Percentiles rank a stretch among this genome's conserved stretches.
Evolutionary conservation across 805 yeast genomes (phyloP).

Genomic region (Metschnikowia borealis): DNA sequence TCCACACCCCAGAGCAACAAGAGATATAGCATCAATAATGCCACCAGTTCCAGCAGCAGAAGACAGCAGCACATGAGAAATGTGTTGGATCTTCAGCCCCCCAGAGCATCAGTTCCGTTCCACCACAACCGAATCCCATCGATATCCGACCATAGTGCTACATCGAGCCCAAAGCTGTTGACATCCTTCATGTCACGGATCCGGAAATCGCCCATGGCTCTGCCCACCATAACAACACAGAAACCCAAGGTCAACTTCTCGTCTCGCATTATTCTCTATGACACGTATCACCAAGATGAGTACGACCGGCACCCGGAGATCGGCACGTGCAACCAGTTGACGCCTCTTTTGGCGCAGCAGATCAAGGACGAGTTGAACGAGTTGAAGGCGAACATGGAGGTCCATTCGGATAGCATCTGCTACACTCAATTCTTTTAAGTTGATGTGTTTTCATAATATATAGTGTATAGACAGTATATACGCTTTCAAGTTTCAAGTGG

Average conservation of each 20-base stretch:
- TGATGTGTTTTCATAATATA: not conserved
- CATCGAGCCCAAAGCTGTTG: constrained; percentile 32
- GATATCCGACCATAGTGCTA: constrained; percentile 22
- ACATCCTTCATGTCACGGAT: constrained; percentile 28
- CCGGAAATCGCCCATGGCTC: constrained; percentile 20
- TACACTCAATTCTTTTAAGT: constrained; percentile 76
- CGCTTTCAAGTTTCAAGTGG: not conserved
- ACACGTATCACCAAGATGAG: constrained; percentile 76
- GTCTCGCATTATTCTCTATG: constrained; percentile 76
- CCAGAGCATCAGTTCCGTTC: constrained; percentile 18
- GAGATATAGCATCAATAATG: constrained; percentile 2
- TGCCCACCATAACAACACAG: constrained; percentile 5
- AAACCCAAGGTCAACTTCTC: constrained; percentile 57
- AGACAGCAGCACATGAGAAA: constrained; percentile 14
- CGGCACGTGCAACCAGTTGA: constrained; percentile 88
- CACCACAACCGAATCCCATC: constrained; percentile 31
- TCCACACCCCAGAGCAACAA: not conserved
- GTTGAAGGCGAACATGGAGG: constrained; percentile 69
- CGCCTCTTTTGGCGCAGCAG: constrained; percentile 80
- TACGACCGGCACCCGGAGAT: constrained; percentile 91
- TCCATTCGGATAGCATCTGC: constrained; percentile 74
- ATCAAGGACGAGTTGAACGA: constrained; percentile 82
- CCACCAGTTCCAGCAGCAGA: constrained; percentile 8
- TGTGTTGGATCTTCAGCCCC: constrained; percentile 17
- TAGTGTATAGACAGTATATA: not conserved